Evolutionary conservation across 805 yeast genomes (phyloP), one percentile per base, ranked within the genome.

Genomic region (Barnettozyma botsteinii): DNA sequence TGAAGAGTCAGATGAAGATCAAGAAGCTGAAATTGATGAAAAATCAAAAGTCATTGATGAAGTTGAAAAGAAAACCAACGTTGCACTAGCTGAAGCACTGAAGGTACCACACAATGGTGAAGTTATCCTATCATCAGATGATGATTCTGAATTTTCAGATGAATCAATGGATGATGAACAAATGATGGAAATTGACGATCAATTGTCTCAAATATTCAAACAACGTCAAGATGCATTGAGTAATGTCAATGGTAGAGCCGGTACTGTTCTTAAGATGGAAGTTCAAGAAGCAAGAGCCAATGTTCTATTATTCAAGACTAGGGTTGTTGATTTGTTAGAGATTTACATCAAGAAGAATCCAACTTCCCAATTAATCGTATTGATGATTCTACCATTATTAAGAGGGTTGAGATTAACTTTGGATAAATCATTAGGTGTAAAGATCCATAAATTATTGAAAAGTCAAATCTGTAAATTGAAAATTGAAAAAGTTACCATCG

Each of bases 131-230:
- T 57, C 65, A 11, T 67, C 63, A 12, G 73, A 69, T 22, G 67
- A 65, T 10, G 79, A 73, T 29, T 75, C 67, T 15, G 80, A 73
- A 22, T 72, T 75, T 7, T 80, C 75, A 20, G 85, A 80, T 37
- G 95, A 85, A 49, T 79, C 91, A 0, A 85, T 88, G 94, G 95
- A 89, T 45, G 97, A 89, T 60, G 96, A 89, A 52, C 88, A 88
- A 58, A 91, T 91, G 98, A 79, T 88, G 81, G 94, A 89, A 17
- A 74, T 91, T 52, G 98, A 91, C 57, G 84, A 72, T 18, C 93
- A 87, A 45, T 66, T 91, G 23, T 76, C 96, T 0, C 73, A 72
- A 39, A 91, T 91, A 40, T 91, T 91, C 71, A 77, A 82, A 53
- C 91, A 87, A 52, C 75, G 97, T 51, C 77, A 79, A 49, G 79